Conservation (phyloP, 2,329 filamentous ascomycete species). For the Chrysoporthe deuterocubensis region DNA sequence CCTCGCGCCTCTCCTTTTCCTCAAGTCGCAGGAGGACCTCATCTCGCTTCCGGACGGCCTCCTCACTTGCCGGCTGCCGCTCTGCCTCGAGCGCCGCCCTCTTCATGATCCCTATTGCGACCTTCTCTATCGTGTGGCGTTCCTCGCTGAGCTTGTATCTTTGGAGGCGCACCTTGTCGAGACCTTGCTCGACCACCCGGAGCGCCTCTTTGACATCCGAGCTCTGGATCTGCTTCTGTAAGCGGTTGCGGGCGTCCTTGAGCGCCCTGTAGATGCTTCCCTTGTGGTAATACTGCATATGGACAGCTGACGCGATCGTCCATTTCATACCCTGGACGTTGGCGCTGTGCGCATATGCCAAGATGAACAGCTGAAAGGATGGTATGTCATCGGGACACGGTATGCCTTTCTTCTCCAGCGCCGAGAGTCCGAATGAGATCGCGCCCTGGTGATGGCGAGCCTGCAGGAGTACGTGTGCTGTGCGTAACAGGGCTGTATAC, state of each 20-base stretch:
- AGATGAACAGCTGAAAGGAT: conserved; percentile 39
- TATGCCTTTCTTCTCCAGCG: conserved; percentile 31
- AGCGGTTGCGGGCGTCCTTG: conserved; percentile 32
- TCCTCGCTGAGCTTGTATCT: conserved; percentile 31
- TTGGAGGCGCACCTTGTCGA: conserved; percentile 30
- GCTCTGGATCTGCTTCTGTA: conserved; percentile 22
- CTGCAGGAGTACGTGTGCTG: conserved; percentile 36
- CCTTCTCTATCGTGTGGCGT: conserved; percentile 31
- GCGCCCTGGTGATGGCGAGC: conserved; percentile 37
- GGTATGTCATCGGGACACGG: conserved; percentile 35
- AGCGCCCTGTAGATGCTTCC: conserved; percentile 30
- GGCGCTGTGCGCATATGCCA: conserved; percentile 33
- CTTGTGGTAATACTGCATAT: conserved; percentile 31
- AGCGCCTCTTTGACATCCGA: conserved; percentile 24
- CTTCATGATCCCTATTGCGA: conserved; percentile 38
- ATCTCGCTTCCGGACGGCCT: conserved; percentile 14
- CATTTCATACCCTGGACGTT: conserved; percentile 35
- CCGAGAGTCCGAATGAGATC: conserved; percentile 35
- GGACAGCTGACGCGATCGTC: conserved; percentile 31
- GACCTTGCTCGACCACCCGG: conserved; percentile 33
- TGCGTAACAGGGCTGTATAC: conserved; percentile 36
- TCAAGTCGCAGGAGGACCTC: conserved; percentile 19
- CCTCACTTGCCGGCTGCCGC: conserved; percentile 8
- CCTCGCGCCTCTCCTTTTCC: conserved; percentile 13
- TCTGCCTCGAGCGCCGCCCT: conserved; percentile 37